Evolutionary conservation across 192 early-diverging fungal species (phyloP).

Genomic region (Haplosporangium gracile): DNA sequence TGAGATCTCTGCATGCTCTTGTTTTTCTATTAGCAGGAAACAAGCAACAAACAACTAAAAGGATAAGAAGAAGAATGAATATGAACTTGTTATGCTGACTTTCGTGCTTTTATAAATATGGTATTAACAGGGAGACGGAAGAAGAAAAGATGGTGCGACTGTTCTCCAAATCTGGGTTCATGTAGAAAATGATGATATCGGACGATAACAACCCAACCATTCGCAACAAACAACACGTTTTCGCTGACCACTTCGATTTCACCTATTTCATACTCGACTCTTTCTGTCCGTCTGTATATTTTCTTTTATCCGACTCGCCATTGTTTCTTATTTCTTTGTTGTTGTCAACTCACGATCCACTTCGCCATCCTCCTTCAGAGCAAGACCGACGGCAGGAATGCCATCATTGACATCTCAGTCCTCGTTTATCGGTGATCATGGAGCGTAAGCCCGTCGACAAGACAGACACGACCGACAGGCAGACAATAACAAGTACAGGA

Average conservation of each 20-base stretch:
- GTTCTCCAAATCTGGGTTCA: constrained; percentile 82
- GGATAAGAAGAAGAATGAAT: not conserved
- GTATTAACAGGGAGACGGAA: constrained; percentile 72
- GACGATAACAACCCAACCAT: not conserved
- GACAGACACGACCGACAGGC: not conserved
- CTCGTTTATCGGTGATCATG: not conserved
- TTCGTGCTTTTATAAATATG: constrained; percentile 10
- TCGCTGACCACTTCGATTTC: constrained; percentile 7
- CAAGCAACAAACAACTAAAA: not conserved
- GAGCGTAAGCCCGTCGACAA: not conserved
- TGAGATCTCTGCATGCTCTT: not conserved
- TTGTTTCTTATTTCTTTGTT: not conserved
- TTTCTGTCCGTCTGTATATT: not conserved
- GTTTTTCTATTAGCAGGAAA: not conserved
- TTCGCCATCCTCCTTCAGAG: not conserved
- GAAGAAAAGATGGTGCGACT: constrained; percentile 85
- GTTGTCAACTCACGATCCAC: not conserved
- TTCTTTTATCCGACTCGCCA: not conserved
- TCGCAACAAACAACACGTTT: no score
- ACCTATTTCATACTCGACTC: not conserved
- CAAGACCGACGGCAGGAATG: constrained; percentile 14
- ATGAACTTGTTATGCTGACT: not conserved
- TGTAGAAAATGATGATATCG: constrained; percentile 57
- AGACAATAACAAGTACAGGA: not conserved
- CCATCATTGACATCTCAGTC: not conserved